phyloP scores from a whole-genome alignment of 2,329 filamentous ascomycete species.

The Diaporthe helianthi region DNA sequence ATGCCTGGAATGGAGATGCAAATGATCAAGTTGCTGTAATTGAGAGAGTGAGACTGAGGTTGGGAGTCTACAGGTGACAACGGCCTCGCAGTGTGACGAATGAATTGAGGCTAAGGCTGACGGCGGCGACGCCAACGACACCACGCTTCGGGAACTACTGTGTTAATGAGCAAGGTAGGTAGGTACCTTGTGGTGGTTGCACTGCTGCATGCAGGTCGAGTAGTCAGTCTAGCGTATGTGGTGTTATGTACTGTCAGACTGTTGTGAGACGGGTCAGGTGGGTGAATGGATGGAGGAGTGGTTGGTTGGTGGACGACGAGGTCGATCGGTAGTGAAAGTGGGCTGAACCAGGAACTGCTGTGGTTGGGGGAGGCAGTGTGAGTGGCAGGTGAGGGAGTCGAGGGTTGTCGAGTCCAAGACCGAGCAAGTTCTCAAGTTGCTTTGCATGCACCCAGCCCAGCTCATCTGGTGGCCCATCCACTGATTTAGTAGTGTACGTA shows the following conservation, averaged over 20 bases:
- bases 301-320: background rate
- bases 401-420: constrained; percentile 4
- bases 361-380: constrained; percentile 10
- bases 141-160: background rate
- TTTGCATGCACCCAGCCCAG: too few relatives aligned
- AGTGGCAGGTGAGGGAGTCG: background rate
- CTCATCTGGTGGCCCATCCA: constrained; percentile 13
- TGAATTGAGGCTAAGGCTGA: background rate
- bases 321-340: background rate
- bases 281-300: background rate
- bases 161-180: background rate
- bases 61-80: background rate
- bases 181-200: background rate
- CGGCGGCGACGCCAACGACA: background rate
- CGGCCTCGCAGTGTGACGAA: background rate
- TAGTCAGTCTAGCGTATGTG: background rate
- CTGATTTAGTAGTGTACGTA: background rate
- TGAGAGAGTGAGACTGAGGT: background rate
- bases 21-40: background rate
- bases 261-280: background rate
- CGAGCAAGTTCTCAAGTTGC: too few relatives aligned
- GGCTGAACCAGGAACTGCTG: constrained; percentile 19
- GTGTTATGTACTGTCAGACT: background rate
- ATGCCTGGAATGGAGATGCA: too few relatives aligned
- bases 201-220: background rate